phyloP scores from a whole-genome alignment of 2,329 filamentous ascomycete species.

The Dothidotthia symphoricarpi region DNA sequence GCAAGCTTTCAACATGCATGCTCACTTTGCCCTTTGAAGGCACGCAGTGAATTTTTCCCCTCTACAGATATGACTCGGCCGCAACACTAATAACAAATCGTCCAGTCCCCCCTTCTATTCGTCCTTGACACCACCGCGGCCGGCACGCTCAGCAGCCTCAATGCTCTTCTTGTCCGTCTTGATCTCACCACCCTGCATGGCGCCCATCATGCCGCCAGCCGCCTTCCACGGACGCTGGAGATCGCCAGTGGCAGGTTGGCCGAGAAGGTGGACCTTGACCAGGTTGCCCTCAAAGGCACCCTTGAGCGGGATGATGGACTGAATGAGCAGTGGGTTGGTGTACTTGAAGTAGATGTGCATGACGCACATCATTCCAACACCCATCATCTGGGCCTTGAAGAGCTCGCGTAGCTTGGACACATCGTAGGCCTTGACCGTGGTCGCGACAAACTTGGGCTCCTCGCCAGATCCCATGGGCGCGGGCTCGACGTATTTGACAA shows the following conservation, averaged over 20 bases:
- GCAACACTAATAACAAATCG: no score
- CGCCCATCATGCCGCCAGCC: constrained; percentile 75
- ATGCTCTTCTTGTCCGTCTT: constrained; percentile 75
- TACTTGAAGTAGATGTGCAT: constrained; percentile 99
- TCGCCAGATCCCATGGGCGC: constrained; percentile 89
- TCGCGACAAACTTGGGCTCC: constrained; percentile 94
- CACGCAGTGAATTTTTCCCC: no score
- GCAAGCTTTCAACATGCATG: no score
- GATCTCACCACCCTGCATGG: constrained; percentile 67
- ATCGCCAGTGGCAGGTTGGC: constrained; percentile 81
- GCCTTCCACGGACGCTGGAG: constrained; percentile 96
- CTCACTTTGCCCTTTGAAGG: no score
- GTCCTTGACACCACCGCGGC: constrained; percentile 53
- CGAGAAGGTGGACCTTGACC: constrained; percentile 91
- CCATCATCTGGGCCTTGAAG: constrained; percentile 92
- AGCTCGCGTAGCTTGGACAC: constrained; percentile 76
- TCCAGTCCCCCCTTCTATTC: constrained; percentile 48
- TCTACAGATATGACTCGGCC: no score
- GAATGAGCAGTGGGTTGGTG: constrained; percentile 97
- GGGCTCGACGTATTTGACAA: constrained; percentile 97
- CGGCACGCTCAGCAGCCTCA: constrained; percentile 52
- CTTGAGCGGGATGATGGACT: constrained; percentile 98
- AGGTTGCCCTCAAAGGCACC: constrained; percentile 91
- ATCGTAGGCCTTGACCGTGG: constrained; percentile 95
- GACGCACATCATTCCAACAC: constrained; percentile 94